Base-by-base conservation (phyloP, 1,139 yeast genomes). In the Geotrichum europaeum region DNA sequence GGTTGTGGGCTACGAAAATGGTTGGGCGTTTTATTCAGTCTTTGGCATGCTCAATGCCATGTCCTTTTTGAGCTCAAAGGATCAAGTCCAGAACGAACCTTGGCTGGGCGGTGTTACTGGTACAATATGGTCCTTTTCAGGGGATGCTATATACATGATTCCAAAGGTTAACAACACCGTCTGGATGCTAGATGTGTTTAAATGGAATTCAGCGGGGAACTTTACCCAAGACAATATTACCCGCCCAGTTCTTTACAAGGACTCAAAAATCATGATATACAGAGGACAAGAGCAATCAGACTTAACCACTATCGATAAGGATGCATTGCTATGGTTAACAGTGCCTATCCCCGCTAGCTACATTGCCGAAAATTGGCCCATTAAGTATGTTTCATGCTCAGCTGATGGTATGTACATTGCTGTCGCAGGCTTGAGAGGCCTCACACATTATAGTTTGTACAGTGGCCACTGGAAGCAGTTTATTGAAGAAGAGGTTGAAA, bases 361-460 rank as follows among this genome's bases (percentile, higher is more conserved):
- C 58, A 67, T 74, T 43, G 73, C 78, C 4, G 75, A 72, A 50
- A 74, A 75, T 63, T 77, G 79, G 78, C 80, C 81, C 2, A 67
- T 78, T 1, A 67, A 71, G 15, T 71, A 70, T 51, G 75, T 74
- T 2, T 67, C 76, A 25, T 64, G 74, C 18, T 75, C 78, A 10
- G 65, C 71, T 5, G 78, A 77, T 56, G 80, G 80, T n/a, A 64
- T 76, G 50, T 76, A 72, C 60, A 69, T 77, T 10, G 81, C 80
- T 0, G 69, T 78, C 12, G 77, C 80, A 0, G 81, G 81, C 1
- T 65, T 70, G 1, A 66, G 73, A 9, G 81, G 81, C 1, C 67
- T 78, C 32, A 75, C 78, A 32, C 77, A 76, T 62, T 77, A 75
- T 62, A 70, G 76, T 47, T 62, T 74, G 10, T 69, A 68, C 53